phyloP scores from a whole-genome alignment of 2,329 filamentous ascomycete species.

The Aspergillus sp. region DNA sequence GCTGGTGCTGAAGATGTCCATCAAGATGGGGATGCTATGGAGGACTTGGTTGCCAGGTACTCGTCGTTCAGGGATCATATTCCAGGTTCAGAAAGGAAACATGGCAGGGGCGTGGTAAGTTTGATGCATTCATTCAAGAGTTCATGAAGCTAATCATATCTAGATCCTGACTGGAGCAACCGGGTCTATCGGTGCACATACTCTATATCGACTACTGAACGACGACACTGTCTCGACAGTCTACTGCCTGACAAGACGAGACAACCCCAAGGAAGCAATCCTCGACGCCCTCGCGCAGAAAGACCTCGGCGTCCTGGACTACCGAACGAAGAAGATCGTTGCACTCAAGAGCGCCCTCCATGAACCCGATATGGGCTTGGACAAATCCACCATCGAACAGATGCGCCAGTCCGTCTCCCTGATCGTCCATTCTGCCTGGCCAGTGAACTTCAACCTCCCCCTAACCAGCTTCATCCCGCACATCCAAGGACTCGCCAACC shows the following conservation, averaged over 20 bases:
- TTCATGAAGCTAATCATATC: neutral
- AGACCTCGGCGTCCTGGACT: conserved; percentile 21
- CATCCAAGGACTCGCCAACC: conserved; percentile 44
- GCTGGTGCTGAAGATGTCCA: conserved; percentile 25
- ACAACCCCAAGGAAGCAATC: conserved; percentile 23
- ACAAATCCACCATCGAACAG: conserved; percentile 32
- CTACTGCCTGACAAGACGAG: conserved; percentile 39
- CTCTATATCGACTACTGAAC: conserved; percentile 38
- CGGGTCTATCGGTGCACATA: conserved; percentile 45
- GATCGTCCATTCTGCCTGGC: conserved; percentile 56
- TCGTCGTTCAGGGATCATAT: conserved; percentile 39
- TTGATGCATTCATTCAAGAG: neutral
- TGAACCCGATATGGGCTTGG: conserved; percentile 44
- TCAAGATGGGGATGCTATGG: conserved; percentile 37
- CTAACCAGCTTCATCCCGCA: conserved; percentile 50
- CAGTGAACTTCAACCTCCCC: conserved; percentile 56
- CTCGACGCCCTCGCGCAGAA: conserved; percentile 22
- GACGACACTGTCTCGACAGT: conserved; percentile 35
- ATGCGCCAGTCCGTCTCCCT: conserved; percentile 44
- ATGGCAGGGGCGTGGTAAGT: neutral
- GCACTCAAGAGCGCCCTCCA: conserved; percentile 43
- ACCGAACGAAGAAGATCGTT: conserved; percentile 36
- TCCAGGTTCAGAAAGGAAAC: conserved; percentile 23
- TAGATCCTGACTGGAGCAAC: conserved; percentile 46
- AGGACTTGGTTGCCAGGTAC: conserved; percentile 48